Conservation (phyloP, 768 basidiomycete species). For the Hydnum rufescens region DNA sequence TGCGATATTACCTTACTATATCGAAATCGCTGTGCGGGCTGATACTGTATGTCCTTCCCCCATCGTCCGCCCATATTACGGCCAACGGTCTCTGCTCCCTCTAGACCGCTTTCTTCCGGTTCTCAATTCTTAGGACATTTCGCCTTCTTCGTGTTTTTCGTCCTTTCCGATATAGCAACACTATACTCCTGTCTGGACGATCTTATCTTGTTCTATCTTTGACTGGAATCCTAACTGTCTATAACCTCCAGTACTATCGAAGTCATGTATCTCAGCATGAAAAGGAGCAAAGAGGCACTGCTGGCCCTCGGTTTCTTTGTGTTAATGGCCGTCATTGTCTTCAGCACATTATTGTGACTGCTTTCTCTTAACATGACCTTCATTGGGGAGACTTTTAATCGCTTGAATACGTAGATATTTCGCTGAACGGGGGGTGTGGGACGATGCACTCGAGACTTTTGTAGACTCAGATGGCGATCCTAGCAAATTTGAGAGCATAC, state of each 20-base stretch:
- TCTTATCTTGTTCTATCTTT: slow-evolving; percentile 14
- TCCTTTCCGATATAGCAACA: slow-evolving; percentile 70
- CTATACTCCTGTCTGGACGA: slow-evolving; percentile 65
- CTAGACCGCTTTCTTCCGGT: slow-evolving; percentile 71
- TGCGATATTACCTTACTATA: slow-evolving; percentile 75
- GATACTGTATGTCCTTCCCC: slow-evolving; percentile 45
- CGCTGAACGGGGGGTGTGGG: slow-evolving; percentile 81
- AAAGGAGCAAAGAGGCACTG: slow-evolving; percentile 69
- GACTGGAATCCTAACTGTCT: background rate
- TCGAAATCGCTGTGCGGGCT: slow-evolving; percentile 64
- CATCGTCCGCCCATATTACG: background rate
- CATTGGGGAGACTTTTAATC: background rate
- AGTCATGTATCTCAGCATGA: slow-evolving; percentile 81
- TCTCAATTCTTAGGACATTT: slow-evolving; percentile 80
- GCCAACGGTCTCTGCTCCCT: background rate
- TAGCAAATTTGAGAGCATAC: slow-evolving; percentile 56
- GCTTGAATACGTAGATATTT: slow-evolving; percentile 39
- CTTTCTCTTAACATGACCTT: background rate
- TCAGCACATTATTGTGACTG: slow-evolving; percentile 62
- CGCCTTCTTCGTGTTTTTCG: slow-evolving; percentile 75
- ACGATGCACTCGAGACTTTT: slow-evolving; percentile 56
- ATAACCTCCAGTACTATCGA: slow-evolving; percentile 45
- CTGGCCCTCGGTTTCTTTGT: slow-evolving; percentile 81
- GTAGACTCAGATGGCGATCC: slow-evolving; percentile 73
- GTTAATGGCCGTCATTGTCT: slow-evolving; percentile 67